phyloP scores from a whole-genome alignment of 352 stramenopile species.

The Globisporangium echinulatum region DNA sequence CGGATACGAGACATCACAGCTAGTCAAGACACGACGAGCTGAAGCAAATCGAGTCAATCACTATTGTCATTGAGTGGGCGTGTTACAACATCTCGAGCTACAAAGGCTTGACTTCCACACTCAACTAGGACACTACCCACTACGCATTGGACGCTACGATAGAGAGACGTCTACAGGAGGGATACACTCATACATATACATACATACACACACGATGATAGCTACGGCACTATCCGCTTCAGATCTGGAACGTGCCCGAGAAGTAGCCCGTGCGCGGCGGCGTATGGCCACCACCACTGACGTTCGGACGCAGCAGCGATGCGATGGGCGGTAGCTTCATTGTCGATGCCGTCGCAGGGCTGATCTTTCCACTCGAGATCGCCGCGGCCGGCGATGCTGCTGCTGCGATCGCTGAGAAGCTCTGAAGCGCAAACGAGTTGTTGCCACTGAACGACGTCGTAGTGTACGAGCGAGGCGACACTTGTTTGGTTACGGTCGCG shows the following conservation, averaged over 20 bases:
- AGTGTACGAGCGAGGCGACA: slow-evolving; percentile 4
- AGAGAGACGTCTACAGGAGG: too few species aligned
- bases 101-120: too few species aligned
- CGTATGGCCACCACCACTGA: slow-evolving; percentile 12
- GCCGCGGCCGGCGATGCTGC: not conserved
- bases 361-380: slow-evolving; percentile 13
- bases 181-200: too few species aligned
- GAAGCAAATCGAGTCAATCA: too few species aligned
- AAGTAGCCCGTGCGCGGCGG: slow-evolving; percentile 12
- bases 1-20: too few species aligned
- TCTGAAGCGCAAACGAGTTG: slow-evolving; percentile 7
- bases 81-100: too few species aligned
- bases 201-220: too few species aligned
- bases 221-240: not conserved
- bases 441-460: slow-evolving; percentile 1
- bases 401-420: slow-evolving; percentile 3
- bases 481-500: slow-evolving; percentile 5
- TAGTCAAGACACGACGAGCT: too few species aligned
- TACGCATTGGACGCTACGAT: too few species aligned
- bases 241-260: slow-evolving; percentile 18
- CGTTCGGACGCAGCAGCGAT: slow-evolving; percentile 39
- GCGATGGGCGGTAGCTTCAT: slow-evolving; percentile 51
- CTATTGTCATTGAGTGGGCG: too few species aligned
- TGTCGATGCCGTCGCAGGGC: slow-evolving; percentile 26
- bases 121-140: too few species aligned